Conservation (phyloP, 495 filamentous ascomycete species). For the Annulohypoxylon nitens region DNA sequence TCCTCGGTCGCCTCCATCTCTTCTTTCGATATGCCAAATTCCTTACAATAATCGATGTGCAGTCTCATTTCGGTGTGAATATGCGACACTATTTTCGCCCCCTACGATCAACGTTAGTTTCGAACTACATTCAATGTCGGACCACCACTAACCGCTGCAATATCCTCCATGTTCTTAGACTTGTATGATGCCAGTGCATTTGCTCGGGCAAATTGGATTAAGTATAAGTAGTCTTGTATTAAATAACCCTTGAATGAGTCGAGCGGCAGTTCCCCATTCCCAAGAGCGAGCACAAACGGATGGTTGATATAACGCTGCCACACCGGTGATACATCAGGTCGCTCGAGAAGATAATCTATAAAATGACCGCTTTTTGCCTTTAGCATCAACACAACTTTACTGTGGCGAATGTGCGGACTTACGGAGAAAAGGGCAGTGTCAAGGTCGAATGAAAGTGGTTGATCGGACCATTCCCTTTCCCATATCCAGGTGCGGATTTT, state of each 20-base stretch:
- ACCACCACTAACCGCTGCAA: slow-evolving; percentile 67
- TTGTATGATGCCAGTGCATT: slow-evolving; percentile 89
- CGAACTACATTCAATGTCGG: not conserved
- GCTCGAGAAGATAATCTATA: slow-evolving; percentile 83
- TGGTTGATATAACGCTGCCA: slow-evolving; percentile 85
- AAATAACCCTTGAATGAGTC: slow-evolving; percentile 87
- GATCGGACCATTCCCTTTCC: slow-evolving; percentile 87
- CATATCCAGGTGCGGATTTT: slow-evolving; percentile 77
- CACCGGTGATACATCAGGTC: slow-evolving; percentile 74
- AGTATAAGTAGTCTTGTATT: slow-evolving; percentile 89
- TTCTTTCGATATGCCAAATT: slow-evolving; percentile 80
- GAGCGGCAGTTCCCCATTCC: slow-evolving; percentile 75
- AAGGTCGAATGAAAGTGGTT: slow-evolving; percentile 94
- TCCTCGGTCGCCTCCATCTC: slow-evolving; percentile 82
- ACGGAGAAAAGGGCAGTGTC: slow-evolving; percentile 85
- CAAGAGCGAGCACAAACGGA: slow-evolving; percentile 82
- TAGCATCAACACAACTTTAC: slow-evolving; percentile 21
- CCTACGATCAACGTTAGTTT: slow-evolving; percentile 57
- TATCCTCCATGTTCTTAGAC: slow-evolving; percentile 76
- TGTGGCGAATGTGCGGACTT: slow-evolving; percentile 51
- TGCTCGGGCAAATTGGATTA: slow-evolving; percentile 89
- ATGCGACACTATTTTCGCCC: slow-evolving; percentile 77
- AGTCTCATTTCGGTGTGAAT: slow-evolving; percentile 83
- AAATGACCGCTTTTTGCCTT: slow-evolving; percentile 75
- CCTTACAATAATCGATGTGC: slow-evolving; percentile 82